phyloP scores from a whole-genome alignment of 257 asterid genomes.

The Jaltomata sinuosa region DNA sequence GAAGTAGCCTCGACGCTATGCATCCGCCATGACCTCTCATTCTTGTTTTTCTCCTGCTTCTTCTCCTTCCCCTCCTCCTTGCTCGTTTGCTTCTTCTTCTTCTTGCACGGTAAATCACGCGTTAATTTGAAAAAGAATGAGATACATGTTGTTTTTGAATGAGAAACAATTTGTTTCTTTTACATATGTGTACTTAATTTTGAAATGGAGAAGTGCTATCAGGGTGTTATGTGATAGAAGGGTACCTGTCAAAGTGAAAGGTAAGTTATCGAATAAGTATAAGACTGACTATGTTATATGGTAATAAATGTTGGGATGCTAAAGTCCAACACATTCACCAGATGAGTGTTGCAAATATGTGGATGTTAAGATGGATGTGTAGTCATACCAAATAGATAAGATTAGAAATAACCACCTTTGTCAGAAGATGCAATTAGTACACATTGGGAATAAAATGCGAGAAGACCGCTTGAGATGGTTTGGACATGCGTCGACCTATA shows the following conservation, averaged over 20 bases:
- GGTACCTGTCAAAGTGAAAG: not conserved
- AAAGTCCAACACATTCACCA: not conserved
- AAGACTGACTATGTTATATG: not conserved
- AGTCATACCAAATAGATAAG: not conserved
- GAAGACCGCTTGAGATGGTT: not conserved
- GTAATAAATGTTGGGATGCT: not conserved
- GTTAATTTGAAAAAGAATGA: not conserved
- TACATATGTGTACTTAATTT: not conserved
- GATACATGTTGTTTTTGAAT: not conserved
- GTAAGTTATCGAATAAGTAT: not conserved
- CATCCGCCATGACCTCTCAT: not conserved
- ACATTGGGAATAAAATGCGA: not conserved
- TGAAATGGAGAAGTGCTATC: not conserved
- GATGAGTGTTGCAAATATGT: too few relatives aligned
- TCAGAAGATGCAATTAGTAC: not conserved
- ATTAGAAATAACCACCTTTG: not conserved
- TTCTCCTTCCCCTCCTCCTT: not conserved
- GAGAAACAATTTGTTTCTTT: not conserved
- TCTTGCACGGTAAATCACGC: not conserved
- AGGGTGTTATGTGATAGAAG: not conserved
- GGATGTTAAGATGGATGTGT: not conserved
- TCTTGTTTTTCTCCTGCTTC: not conserved
- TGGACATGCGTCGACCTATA: not conserved
- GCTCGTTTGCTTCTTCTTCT: not conserved
- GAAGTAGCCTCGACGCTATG: not conserved